Base-by-base conservation (phyloP, 1,284 basidiomycete genomes). In the Earliella scabrosa region DNA sequence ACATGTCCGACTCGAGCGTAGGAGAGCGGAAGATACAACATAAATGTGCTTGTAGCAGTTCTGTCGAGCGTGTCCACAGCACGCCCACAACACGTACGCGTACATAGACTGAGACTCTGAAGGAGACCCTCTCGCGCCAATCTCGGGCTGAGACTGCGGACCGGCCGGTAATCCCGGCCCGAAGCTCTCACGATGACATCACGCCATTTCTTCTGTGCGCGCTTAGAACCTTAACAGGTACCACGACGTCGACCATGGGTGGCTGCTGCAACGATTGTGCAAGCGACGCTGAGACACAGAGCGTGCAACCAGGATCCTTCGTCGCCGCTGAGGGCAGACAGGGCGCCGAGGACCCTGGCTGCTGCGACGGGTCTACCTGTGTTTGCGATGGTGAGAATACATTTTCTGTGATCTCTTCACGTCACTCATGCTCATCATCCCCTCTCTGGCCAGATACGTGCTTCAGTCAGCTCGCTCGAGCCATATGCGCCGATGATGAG, bases 401-500 rank as follows among this genome's bases (percentile, higher is more conserved):
- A 18, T 21, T 8, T 10, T 14, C 3, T 13, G 11, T 35, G 24
- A 24, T 23, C 18, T 26, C 10, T 41, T 39, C 21, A 18, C 38
- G 9, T 18, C 35, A 8, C 8, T 18, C 11, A 13, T 38, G 13
- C 18, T 21, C 18, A 9, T 35, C 31, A 24, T 29, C 14, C 40
- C 11, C 32, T 31, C 23, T 18, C 39, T 47, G 18, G 23, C 21
- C 34, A 71, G 70, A 70, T 49, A 27, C 50, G 11, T 71, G 70
- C 40, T 50, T 71, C 21, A 66, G 69, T 23, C 50, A 68, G 36
- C 62, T 70, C 6, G 70, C 70, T 9, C 61, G 65, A 35, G 67
- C 63, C 13, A 69, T 71, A 9, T 71, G 70, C 47, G 69, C 67
- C 13, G 64, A 68, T 32, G 68, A 71, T 47, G 67, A 69, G 44